Conservation (phyloP, 2,329 filamentous ascomycete genomes). For the Trichoderma guizhouense region DNA sequence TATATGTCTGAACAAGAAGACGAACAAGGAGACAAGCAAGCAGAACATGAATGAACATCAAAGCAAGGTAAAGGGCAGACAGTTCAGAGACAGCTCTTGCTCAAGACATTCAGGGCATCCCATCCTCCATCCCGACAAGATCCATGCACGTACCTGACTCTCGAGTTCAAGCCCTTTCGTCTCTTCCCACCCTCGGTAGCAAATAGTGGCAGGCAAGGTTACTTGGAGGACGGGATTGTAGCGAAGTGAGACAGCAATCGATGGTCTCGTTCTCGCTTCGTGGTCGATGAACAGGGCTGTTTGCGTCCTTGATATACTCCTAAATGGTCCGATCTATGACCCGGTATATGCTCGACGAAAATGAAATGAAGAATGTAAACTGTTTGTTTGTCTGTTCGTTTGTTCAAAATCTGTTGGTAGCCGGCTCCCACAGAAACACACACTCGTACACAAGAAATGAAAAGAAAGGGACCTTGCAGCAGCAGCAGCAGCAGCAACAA, state of each 20-base stretch:
- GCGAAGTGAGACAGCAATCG: conserved; percentile 12
- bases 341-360: neutral
- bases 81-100: neutral
- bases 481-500: neutral
- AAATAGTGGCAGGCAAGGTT: neutral
- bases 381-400: neutral
- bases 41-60: neutral
- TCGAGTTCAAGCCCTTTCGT: neutral
- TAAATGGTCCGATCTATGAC: neutral
- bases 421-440: conserved; percentile 5
- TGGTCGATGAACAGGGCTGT: neutral
- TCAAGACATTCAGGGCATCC: neutral
- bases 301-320: neutral
- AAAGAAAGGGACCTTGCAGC: conserved; percentile 11
- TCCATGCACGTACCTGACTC: neutral
- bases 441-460: neutral
- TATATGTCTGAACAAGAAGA: neutral
- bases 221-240: conserved; percentile 10
- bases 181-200: neutral
- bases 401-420: conserved; percentile 4
- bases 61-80: neutral
- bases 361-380: neutral
- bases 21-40: neutral
- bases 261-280: neutral
- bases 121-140: neutral